These are phyloP conservation scores for Wickerhamomyces bisporus DNA, from an alignment of 805 yeast genomes.

Conservation along the genomic window DNA sequence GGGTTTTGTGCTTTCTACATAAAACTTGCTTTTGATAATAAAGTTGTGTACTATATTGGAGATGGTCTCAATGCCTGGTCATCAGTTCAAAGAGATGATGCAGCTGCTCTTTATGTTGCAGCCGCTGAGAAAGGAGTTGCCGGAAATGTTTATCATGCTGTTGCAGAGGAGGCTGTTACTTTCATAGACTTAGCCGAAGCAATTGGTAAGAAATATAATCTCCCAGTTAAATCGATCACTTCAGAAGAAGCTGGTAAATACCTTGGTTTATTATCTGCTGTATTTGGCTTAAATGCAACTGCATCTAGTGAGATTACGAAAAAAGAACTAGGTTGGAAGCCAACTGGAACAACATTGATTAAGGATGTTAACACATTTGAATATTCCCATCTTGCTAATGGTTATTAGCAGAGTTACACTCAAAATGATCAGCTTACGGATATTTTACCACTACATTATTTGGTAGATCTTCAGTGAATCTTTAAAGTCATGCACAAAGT, in stretches of 20 bases:
- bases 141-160: constrained; percentile 25
- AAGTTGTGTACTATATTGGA: constrained; percentile 31
- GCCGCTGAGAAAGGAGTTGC: constrained; percentile 25
- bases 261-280: constrained; percentile 13
- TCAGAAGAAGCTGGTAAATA: constrained; percentile 9
- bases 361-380: constrained; percentile 25
- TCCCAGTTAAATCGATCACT: constrained; percentile 16
- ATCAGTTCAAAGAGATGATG: constrained; percentile 29
- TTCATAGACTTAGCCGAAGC: constrained; percentile 24
- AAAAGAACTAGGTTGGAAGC: constrained; percentile 25
- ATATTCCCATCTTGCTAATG: too few relatives aligned
- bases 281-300: constrained; percentile 11
- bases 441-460: too few relatives aligned
- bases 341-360: constrained; percentile 16
- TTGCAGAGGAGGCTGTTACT: constrained; percentile 22
- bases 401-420: too few relatives aligned
- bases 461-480: too few relatives aligned
- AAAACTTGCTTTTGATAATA: constrained; percentile 28
- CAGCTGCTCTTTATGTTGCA: constrained; percentile 26
- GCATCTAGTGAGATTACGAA: constrained; percentile 18
- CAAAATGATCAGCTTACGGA: too few relatives aligned
- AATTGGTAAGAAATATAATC: constrained; percentile 17
- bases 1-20: constrained; percentile 22
- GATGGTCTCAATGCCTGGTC: constrained; percentile 30
- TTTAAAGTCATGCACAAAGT: too few relatives aligned